Percentiles rank a stretch among this genome's conserved stretches.
phyloP scores from a whole-genome alignment of 768 basidiomycete species.

The Cystofilobasidium bisporidii region DNA sequence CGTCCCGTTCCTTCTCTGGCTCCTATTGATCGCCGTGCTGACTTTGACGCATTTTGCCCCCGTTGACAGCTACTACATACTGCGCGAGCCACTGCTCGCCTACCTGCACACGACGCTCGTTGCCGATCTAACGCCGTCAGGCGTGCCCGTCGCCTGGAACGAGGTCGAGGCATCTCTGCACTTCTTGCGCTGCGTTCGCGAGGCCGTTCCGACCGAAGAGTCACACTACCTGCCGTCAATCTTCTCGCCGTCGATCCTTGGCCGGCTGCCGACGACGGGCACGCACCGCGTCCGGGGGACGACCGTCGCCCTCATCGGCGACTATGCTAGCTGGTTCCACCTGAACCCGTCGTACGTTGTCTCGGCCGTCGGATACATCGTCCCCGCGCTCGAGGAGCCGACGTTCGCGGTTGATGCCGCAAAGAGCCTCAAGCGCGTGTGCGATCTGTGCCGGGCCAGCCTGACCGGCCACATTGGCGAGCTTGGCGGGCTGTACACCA shows the following conservation, averaged over 20 bases:
- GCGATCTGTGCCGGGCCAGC: slow-evolving; percentile 77
- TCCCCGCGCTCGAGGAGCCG: slow-evolving; percentile 47
- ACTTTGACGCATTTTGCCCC: too few relatives aligned
- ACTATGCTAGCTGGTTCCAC: slow-evolving; percentile 42
- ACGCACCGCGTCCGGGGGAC: slow-evolving; percentile 62
- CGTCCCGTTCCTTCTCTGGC: background rate
- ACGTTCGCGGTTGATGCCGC: slow-evolving; percentile 52
- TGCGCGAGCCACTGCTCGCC: slow-evolving; percentile 71
- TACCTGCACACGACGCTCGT: slow-evolving; percentile 57
- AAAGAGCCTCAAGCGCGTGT: slow-evolving; percentile 70
- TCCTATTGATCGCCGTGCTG: too few relatives aligned
- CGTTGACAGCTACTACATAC: slow-evolving; percentile 64
- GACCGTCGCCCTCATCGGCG: slow-evolving; percentile 57
- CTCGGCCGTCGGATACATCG: slow-evolving; percentile 54
- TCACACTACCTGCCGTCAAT: slow-evolving; percentile 44
- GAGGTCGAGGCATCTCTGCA: slow-evolving; percentile 79
- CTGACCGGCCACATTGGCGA: slow-evolving; percentile 73
- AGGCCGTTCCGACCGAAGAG: slow-evolving; percentile 61
- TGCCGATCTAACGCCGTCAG: slow-evolving; percentile 44
- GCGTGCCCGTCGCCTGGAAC: slow-evolving; percentile 49
- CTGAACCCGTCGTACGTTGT: slow-evolving; percentile 51
- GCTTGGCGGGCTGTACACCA: slow-evolving; percentile 73
- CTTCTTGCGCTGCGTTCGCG: slow-evolving; percentile 75
- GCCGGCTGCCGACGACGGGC: slow-evolving; percentile 47
- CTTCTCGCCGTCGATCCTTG: slow-evolving; percentile 64